Conservation (phyloP, 2,329 filamentous ascomycete species). For the Lachnellula suecica region DNA sequence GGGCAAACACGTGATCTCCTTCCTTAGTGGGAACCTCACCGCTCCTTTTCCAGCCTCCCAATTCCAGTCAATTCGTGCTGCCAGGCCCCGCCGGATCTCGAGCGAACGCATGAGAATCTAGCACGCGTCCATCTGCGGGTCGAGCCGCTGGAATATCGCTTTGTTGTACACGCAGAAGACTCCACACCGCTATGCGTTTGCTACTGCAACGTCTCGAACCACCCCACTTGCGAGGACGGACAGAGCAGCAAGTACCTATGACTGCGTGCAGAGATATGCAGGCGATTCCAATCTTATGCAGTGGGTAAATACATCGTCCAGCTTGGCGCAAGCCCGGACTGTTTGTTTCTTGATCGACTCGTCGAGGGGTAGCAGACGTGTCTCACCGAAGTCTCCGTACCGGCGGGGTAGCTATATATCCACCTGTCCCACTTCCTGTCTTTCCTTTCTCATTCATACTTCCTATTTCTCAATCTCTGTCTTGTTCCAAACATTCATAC, state of each 20-base stretch:
- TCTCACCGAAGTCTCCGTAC: slow-evolving; percentile 15
- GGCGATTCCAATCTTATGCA: not conserved
- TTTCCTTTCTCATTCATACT: slow-evolving; percentile 4
- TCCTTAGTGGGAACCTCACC: slow-evolving; percentile 16
- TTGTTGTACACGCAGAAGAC: slow-evolving; percentile 20
- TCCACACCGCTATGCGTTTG: slow-evolving; percentile 24
- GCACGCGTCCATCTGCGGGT: slow-evolving; percentile 26
- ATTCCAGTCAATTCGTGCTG: slow-evolving; percentile 12
- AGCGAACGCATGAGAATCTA: slow-evolving; percentile 20
- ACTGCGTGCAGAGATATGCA: not conserved
- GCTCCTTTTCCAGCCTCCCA: slow-evolving; percentile 11
- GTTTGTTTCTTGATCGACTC: not conserved
- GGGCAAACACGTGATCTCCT: slow-evolving; percentile 4
- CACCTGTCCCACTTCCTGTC: not conserved
- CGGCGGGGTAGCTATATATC: slow-evolving; percentile 10
- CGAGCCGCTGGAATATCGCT: slow-evolving; percentile 23
- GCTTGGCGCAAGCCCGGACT: not conserved
- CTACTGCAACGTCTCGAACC: not conserved
- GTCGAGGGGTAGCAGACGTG: slow-evolving; percentile 7
- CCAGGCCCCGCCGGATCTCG: slow-evolving; percentile 7
- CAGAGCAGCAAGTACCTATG: not conserved
- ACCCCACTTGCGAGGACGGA: not conserved
- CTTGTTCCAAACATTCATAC: slow-evolving; percentile 10
- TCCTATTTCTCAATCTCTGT: slow-evolving; percentile 3
- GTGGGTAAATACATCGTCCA: not conserved